phyloP scores from a whole-genome alignment of 768 basidiomycete species.

The Pleurotus platypus region DNA sequence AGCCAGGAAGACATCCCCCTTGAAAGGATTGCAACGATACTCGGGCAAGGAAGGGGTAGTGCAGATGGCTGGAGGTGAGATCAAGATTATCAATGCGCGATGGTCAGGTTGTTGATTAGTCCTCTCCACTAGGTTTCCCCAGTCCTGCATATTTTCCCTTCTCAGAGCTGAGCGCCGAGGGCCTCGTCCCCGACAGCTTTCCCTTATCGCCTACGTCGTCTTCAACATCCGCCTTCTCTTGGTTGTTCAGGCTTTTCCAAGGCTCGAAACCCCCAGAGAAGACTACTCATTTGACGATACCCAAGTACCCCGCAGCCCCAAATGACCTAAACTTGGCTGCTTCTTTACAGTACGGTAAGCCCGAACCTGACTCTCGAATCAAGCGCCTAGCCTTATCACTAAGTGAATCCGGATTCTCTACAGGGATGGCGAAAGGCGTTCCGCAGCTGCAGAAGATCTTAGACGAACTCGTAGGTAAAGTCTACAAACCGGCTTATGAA shows the following conservation, averaged over 20 bases:
- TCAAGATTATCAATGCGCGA: too few species aligned
- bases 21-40: slow-evolving; percentile 69
- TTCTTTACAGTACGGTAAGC: slow-evolving; percentile 64
- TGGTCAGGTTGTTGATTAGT: too few species aligned
- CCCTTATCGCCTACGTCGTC: slow-evolving; percentile 24
- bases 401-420: neutral
- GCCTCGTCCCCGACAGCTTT: slow-evolving; percentile 47
- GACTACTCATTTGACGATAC: slow-evolving; percentile 48
- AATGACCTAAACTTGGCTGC: slow-evolving; percentile 54
- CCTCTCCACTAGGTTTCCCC: slow-evolving; percentile 47
- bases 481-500: slow-evolving; percentile 57
- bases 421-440: slow-evolving; percentile 45
- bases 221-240: slow-evolving; percentile 33
- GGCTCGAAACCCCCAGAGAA: slow-evolving; percentile 29
- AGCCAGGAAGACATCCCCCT: slow-evolving; percentile 46
- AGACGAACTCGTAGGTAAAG: slow-evolving; percentile 47
- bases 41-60: slow-evolving; percentile 51
- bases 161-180: slow-evolving; percentile 52
- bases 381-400: neutral
- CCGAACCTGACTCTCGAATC: slow-evolving; percentile 9
- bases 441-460: slow-evolving; percentile 54
- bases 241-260: slow-evolving; percentile 57
- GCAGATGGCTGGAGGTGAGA: slow-evolving; percentile 65
- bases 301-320: slow-evolving; percentile 51
- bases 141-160: slow-evolving; percentile 70